Percentiles rank a stretch among this genome's conserved stretches.
Evolutionary conservation across 225 moss, liverwort and hornwort genomes (phyloP).

Genomic region (Marchantia paleacea): DNA sequence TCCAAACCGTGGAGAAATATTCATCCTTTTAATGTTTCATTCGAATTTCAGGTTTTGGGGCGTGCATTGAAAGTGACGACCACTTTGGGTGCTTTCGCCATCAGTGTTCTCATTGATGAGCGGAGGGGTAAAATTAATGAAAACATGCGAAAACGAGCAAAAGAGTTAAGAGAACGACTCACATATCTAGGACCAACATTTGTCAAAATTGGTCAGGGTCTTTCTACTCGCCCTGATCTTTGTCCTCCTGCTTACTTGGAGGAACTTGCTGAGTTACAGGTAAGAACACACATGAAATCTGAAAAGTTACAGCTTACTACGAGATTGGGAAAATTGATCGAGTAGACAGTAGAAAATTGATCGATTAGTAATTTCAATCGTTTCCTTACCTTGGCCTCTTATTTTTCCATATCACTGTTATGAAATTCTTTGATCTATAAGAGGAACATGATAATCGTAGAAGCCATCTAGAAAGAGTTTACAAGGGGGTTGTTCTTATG

Average conservation of each 20-base stretch:
- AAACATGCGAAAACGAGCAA: constrained; percentile 82
- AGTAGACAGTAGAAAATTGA: no score
- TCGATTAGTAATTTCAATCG: no score
- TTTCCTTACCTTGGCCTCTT: no score
- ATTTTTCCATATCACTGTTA: no score
- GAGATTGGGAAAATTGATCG: no score
- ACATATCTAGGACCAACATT: constrained; percentile 85
- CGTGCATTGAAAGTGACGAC: constrained; percentile 74
- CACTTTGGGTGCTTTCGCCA: constrained; percentile 64
- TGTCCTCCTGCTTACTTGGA: constrained; percentile 91
- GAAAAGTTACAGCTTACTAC: no score
- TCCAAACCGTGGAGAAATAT: neutral
- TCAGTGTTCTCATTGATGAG: constrained; percentile 61
- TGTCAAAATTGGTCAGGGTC: constrained; percentile 97
- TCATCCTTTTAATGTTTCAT: neutral
- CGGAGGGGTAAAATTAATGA: constrained; percentile 53
- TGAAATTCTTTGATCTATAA: no score
- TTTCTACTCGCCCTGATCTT: constrained; percentile 93
- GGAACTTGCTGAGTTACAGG: constrained; percentile 97
- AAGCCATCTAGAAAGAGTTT: no score
- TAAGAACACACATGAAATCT: constrained; percentile 19
- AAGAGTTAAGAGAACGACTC: constrained; percentile 68
- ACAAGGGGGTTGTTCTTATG: no score
- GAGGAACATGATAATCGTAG: no score
- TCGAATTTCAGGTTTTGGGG: constrained; percentile 60